Percentiles rank a stretch among this genome's conserved stretches.
phyloP scores from a whole-genome alignment of 2,329 filamentous ascomycete species.

The Monosporascus ibericus region DNA sequence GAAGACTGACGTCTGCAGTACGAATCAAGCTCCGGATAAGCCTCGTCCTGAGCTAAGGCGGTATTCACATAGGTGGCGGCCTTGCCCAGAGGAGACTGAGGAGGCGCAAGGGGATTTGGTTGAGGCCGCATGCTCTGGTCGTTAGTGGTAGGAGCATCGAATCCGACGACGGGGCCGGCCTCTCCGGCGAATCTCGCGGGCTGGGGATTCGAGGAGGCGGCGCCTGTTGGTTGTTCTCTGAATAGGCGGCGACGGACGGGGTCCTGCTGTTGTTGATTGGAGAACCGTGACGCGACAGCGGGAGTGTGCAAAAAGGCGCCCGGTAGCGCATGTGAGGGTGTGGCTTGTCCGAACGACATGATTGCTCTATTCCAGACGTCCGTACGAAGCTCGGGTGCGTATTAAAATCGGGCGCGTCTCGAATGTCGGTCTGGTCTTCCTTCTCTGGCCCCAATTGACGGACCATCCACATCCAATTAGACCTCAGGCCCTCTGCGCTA shows the following conservation, averaged over 20 bases:
- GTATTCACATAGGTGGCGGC: conserved; percentile 80
- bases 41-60: conserved; percentile 67
- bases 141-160: conserved; percentile 13
- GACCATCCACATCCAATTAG: neutral
- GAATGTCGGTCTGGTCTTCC: neutral
- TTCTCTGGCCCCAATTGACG: conserved; percentile 9
- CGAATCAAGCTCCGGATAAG: conserved; percentile 82
- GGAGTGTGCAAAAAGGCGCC: conserved; percentile 74
- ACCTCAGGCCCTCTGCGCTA: neutral
- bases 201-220: conserved; percentile 10
- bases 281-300: conserved; percentile 48
- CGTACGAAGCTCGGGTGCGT: too few species aligned
- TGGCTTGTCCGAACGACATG: conserved; percentile 53
- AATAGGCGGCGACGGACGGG: conserved; percentile 49
- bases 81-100: conserved; percentile 57
- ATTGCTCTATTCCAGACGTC: conserved; percentile 4
- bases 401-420: neutral
- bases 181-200: conserved; percentile 10
- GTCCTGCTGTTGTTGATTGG: conserved; percentile 31
- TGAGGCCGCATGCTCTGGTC: conserved; percentile 19
- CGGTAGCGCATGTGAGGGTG: conserved; percentile 66
- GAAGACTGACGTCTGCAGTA: conserved; percentile 74
- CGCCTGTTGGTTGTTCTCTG: conserved; percentile 15
- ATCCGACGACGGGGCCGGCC: conserved; percentile 10
- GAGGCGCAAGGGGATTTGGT: conserved; percentile 27